Evolutionary conservation across 257 asterid genomes (phyloP).

Genomic region (Solanum chmielewskii): DNA sequence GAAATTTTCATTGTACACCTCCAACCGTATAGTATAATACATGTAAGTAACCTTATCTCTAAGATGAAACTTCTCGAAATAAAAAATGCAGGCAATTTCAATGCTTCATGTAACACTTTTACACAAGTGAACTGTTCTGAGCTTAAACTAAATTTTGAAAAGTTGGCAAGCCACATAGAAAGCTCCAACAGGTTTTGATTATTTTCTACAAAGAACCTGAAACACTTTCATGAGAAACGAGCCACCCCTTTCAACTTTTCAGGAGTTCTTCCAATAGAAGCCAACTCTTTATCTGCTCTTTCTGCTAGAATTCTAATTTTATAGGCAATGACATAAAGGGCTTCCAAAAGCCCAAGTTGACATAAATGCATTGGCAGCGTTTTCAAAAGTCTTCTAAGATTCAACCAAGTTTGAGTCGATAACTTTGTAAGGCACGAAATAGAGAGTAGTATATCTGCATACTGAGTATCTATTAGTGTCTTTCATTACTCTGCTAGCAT

Average conservation of each 20-base stretch:
- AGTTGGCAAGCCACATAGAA: conserved; percentile 87
- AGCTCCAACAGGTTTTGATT: conserved; percentile 89
- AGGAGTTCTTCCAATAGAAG: conserved; percentile 65
- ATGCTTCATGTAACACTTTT: conserved; percentile 93
- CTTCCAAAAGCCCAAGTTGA: conserved; percentile 95
- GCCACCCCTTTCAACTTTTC: conserved; percentile 29
- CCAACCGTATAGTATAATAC: conserved; percentile 96
- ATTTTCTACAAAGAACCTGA: conserved; percentile 92
- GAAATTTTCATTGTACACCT: conserved; percentile 91
- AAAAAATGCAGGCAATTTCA: conserved; percentile 79
- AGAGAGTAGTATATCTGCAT: conserved; percentile 52
- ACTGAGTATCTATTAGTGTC: conserved; percentile 68
- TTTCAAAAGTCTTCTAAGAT: conserved; percentile 73
- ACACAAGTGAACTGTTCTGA: conserved; percentile 79
- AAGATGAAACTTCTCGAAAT: conserved; percentile 87
- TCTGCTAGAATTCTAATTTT: conserved; percentile 90
- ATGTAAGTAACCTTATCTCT: conserved; percentile 95
- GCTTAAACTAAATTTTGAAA: conserved; percentile 84
- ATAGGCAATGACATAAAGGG: conserved; percentile 59
- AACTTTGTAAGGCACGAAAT: conserved; percentile 76
- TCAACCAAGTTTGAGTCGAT: conserved; percentile 57
- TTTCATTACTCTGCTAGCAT: conserved; percentile 59
- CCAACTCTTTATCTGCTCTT: conserved; percentile 72
- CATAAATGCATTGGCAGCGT: conserved; percentile 78
- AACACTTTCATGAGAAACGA: conserved; percentile 94